Percentiles rank a stretch among this genome's conserved stretches.
Conservation (phyloP, 2,329 filamentous ascomycete species). For the Epicoccum nigrum region DNA sequence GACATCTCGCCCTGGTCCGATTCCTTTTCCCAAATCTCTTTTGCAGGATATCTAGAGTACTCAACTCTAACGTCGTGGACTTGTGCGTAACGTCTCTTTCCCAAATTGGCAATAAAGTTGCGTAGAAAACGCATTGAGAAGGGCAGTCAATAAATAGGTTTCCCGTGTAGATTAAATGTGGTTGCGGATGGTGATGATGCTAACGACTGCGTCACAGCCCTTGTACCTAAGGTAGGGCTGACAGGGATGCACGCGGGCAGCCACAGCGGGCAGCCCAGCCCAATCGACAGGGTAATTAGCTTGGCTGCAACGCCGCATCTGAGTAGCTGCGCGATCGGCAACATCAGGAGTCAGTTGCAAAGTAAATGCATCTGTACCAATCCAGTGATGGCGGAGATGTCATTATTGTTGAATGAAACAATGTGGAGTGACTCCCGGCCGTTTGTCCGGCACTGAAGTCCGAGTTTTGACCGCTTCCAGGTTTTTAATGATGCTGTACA, state of each 20-base stretch:
- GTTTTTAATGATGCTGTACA: neutral
- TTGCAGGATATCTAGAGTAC: slow-evolving; percentile 15
- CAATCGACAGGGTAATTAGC: slow-evolving; percentile 10
- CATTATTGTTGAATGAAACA: neutral
- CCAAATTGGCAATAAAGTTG: slow-evolving; percentile 9
- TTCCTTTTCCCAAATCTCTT: slow-evolving; percentile 8
- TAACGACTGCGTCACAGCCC: slow-evolving; percentile 20
- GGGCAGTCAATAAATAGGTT: neutral
- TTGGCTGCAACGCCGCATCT: slow-evolving; percentile 3
- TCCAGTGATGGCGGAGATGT: neutral
- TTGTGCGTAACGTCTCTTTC: slow-evolving; percentile 32
- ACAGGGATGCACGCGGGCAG: slow-evolving; percentile 14
- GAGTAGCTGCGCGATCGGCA: slow-evolving; percentile 6
- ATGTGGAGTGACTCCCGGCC: neutral
- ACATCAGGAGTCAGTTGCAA: neutral
- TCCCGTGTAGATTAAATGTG: neutral
- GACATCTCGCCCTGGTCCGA: slow-evolving; percentile 6
- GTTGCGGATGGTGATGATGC: slow-evolving; percentile 17
- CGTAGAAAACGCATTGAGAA: slow-evolving; percentile 26
- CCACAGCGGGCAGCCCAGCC: neutral
- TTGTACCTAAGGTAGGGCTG: slow-evolving; percentile 21
- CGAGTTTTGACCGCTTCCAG: slow-evolving; percentile 3
- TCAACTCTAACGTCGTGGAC: slow-evolving; percentile 38
- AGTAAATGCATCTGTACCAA: neutral
- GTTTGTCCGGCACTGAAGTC: slow-evolving; percentile 5